phyloP scores from a whole-genome alignment of 345 rosid species.

The Gossypium raimondii region DNA sequence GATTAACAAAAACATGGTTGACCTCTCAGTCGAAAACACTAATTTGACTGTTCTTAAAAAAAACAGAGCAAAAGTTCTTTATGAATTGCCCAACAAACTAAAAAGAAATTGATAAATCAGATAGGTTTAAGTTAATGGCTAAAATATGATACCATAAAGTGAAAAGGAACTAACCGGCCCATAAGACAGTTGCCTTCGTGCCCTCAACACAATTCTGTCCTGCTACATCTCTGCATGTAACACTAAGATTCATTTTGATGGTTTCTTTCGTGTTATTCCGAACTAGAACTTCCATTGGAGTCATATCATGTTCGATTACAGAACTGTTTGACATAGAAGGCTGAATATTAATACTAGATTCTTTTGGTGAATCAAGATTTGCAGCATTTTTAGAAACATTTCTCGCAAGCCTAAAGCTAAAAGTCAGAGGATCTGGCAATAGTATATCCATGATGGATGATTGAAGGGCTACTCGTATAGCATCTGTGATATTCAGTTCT shows the following conservation, averaged over 20 bases:
- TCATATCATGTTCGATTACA: conserved; percentile 74
- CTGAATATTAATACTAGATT: conserved; percentile 22
- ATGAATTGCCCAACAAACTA: neutral
- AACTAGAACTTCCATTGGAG: conserved; percentile 82
- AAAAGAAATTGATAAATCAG: neutral
- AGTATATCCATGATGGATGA: conserved; percentile 91
- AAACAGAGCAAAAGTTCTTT: neutral
- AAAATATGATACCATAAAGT: neutral
- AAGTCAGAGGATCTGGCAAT: conserved; percentile 94
- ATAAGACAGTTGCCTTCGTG: conserved; percentile 73
- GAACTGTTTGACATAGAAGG: conserved; percentile 39
- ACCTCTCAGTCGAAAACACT: no score
- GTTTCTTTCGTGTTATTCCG: conserved; percentile 86
- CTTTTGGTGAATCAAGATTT: conserved; percentile 21
- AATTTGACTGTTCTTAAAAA: no score
- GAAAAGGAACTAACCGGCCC: conserved; percentile 64
- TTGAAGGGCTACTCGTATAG: conserved; percentile 85
- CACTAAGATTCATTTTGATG: conserved; percentile 73
- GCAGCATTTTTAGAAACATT: conserved; percentile 20
- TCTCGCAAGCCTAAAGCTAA: conserved; percentile 76
- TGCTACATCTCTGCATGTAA: conserved; percentile 89
- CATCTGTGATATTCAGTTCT: conserved; percentile 83
- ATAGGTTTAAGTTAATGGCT: neutral
- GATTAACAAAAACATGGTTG: neutral
- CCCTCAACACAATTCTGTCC: conserved; percentile 93